Conservation (phyloP, 768 basidiomycete species). For the Tulasnella sp. region DNA sequence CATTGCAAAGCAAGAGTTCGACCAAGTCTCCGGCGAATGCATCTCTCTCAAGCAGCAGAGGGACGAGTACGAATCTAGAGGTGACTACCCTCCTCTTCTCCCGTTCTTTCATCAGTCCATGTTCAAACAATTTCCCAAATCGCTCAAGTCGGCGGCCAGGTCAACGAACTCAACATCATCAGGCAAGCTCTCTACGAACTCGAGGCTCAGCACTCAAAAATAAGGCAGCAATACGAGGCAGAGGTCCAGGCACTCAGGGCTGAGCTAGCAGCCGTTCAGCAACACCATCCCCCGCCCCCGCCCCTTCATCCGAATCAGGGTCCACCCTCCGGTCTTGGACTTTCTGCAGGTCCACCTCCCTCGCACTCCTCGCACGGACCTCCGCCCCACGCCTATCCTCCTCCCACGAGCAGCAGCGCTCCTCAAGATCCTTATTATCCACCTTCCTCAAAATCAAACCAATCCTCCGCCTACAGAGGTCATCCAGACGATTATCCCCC, state of each 20-base stretch:
- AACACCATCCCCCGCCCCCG: slow-evolving; percentile 11
- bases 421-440: slow-evolving; percentile 18
- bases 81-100: slow-evolving; percentile 29
- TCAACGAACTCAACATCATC: slow-evolving; percentile 83
- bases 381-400: slow-evolving; percentile 28
- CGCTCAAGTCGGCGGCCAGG: slow-evolving; percentile 56
- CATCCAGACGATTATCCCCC: slow-evolving; percentile 9
- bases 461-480: slow-evolving; percentile 17
- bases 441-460: slow-evolving; percentile 22
- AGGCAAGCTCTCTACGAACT: slow-evolving; percentile 85
- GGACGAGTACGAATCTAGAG: slow-evolving; percentile 83
- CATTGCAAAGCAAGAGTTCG: slow-evolving; percentile 73
- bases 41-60: slow-evolving; percentile 58
- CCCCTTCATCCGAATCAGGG: slow-evolving; percentile 16
- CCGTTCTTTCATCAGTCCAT: background rate
- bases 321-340: background rate
- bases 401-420: slow-evolving; percentile 21
- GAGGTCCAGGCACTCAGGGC: slow-evolving; percentile 62
- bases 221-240: slow-evolving; percentile 77
- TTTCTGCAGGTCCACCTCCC: slow-evolving; percentile 20
- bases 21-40: slow-evolving; percentile 57
- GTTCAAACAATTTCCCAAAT: slow-evolving; percentile 12
- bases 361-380: slow-evolving; percentile 25
- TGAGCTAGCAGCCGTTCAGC: slow-evolving; percentile 35
- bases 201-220: slow-evolving; percentile 76